A percentile compares a stretch with the other conserved stretches of the same genome.
These are phyloP conservation scores for Asterella californica DNA, from an alignment of 225 moss, liverwort and hornwort genomes.

Conservation along the genomic window DNA sequence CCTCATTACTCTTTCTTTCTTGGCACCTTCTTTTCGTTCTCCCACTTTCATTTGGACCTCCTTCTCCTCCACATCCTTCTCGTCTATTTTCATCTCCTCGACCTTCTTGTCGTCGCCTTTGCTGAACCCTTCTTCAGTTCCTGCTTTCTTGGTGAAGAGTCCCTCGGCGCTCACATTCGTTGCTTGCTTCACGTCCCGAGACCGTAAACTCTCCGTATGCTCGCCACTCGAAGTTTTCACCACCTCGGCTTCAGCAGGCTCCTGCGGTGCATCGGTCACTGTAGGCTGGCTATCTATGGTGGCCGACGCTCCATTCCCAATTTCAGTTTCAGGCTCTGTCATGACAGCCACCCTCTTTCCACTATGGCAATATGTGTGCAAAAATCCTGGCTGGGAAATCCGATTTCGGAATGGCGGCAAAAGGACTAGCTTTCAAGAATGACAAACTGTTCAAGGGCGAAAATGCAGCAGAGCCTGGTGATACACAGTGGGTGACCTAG, in stretches of 20 bases:
- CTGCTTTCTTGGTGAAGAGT: neutral
- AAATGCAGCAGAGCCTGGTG: constrained; percentile 26
- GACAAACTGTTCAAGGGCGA: constrained; percentile 27
- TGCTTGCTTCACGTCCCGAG: constrained; percentile 14
- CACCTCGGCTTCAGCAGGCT: constrained; percentile 23
- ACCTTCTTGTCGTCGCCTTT: constrained; percentile 35
- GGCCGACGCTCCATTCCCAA: constrained; percentile 41
- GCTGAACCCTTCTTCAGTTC: constrained; percentile 5
- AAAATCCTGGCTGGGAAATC: constrained; percentile 39
- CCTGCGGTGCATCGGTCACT: constrained; percentile 25
- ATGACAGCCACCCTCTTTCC: constrained; percentile 48
- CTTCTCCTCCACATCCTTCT: constrained; percentile 25
- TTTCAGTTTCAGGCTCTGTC: constrained; percentile 54
- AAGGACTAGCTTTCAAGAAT: constrained; percentile 30
- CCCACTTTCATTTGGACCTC: constrained; percentile 22
- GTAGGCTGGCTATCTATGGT: constrained; percentile 41
- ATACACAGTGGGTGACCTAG: constrained; percentile 28
- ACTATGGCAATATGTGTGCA: constrained; percentile 47
- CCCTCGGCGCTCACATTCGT: constrained; percentile 28
- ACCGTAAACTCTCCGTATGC: constrained; percentile 12
- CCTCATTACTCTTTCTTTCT: constrained; percentile 30
- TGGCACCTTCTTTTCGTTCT: constrained; percentile 30
- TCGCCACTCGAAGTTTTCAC: constrained; percentile 12
- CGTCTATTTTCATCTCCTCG: constrained; percentile 29
- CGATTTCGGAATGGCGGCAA: constrained; percentile 23